Base-by-base conservation (phyloP, 108 stramenopile species). In the Skeletonema marinoi region DNA sequence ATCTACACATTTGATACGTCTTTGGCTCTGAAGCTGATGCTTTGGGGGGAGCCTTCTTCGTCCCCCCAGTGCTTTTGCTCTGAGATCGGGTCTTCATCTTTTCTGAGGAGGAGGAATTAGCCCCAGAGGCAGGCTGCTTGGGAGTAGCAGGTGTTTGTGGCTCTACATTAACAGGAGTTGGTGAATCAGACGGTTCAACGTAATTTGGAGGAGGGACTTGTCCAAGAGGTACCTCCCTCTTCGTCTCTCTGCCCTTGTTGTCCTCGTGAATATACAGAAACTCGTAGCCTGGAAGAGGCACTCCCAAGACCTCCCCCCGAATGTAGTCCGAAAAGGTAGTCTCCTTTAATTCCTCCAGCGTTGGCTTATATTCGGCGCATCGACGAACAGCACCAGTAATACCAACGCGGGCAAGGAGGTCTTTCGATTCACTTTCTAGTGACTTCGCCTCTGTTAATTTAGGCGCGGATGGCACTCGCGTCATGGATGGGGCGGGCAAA, bases 261-360 rank as follows among this genome's bases (percentile, higher is more conserved):
- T 82, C 71, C 35, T 82, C 75, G 48, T 82, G 75, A 11, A 82
- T 66, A 31, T 82, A 82, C 0, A 82, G 64, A 33, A 82, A 82
- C 33, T 82, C 81, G 51, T 72, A 82, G n/a, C 81, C 81, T 29
- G 81, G 81, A 30, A 84, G 56, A 16, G 90, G 87, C 59, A 85
- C 71, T 4, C 67, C 69, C 46, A 95, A 68, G 21, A 95, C 75
- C 39, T 85, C 81, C 36, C 87, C 75, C 3, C 93, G 86, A 32
- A 95, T 77, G 54, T 90, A 95, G 54, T 95, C 91, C 1, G 90
- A 88, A 65, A 95, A 95, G 30, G 88, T 71, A 0, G 67, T 71
- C 32, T 79, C 74, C 35, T 84, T 80, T 16, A 95, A 60, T 64
- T 90, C 87, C 29, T 87, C 88, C 32, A 92, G 44, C 7, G 88